Evolutionary conservation across 148 eudicot genomes (phyloP).

Genomic region (Spergularia bocconei): DNA sequence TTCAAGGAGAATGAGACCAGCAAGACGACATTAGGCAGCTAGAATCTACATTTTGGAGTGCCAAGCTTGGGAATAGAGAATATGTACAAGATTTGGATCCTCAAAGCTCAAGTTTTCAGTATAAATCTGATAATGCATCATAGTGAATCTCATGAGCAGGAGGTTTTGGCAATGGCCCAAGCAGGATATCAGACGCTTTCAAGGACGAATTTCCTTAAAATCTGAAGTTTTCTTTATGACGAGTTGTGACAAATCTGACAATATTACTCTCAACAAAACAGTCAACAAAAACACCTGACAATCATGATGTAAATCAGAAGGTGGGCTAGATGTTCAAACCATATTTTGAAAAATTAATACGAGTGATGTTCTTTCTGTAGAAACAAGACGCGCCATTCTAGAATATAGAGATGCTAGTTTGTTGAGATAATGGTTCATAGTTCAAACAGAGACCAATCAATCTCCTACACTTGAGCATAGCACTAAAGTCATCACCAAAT

Average conservation of each 20-base stretch:
- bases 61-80: not conserved
- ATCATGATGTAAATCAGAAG: conserved; percentile 9
- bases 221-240: conserved; percentile 53
- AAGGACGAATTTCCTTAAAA: conserved; percentile 72
- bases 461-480: too few species aligned
- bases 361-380: too few species aligned
- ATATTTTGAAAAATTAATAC: not conserved
- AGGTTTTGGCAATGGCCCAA: conserved; percentile 68
- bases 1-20: conserved; percentile 6
- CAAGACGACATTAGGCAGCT: conserved; percentile 3
- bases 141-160: conserved; percentile 82
- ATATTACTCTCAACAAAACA: conserved; percentile 80
- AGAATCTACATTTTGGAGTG: conserved; percentile 22
- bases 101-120: conserved; percentile 42
- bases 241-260: conserved; percentile 71
- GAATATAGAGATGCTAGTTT: too few species aligned
- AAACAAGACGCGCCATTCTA: too few species aligned
- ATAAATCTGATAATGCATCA: conserved; percentile 57
- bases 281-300: conserved; percentile 77
- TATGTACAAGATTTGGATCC: conserved; percentile 24
- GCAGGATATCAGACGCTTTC: conserved; percentile 62
- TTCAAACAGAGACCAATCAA: too few species aligned
- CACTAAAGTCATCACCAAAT: too few species aligned
- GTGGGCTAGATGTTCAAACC: too few species aligned
- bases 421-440: too few species aligned